A percentile compares a stretch with the other conserved stretches of the same genome.
phyloP scores from a whole-genome alignment of 1,284 basidiomycete genomes.

The Flammula alnicola region DNA sequence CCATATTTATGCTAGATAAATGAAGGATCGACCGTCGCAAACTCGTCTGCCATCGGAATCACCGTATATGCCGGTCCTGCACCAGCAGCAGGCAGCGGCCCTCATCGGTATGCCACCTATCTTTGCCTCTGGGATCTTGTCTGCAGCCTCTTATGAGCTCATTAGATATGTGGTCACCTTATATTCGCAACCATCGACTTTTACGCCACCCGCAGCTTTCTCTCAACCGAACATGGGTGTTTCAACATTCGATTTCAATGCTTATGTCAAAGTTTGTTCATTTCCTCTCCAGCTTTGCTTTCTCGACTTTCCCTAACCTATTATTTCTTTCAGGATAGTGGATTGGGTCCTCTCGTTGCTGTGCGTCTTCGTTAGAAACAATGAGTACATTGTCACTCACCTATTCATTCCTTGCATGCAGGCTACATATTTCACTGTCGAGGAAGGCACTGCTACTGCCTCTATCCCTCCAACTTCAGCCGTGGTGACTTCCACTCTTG shows the following conservation, averaged over 20 bases:
- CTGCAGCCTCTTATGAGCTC: neutral
- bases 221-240: constrained; percentile 52
- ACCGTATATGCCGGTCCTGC: constrained; percentile 78
- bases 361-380: constrained; percentile 38
- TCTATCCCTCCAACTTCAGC: constrained; percentile 61
- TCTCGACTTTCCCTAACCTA: neutral
- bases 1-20: neutral
- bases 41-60: constrained; percentile 54
- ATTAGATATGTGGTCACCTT: constrained; percentile 70
- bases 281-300: constrained; percentile 1
- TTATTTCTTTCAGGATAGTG: constrained; percentile 43
- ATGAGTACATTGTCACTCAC: constrained; percentile 26
- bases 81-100: constrained; percentile 67
- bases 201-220: constrained; percentile 65
- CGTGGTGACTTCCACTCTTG: constrained; percentile 66
- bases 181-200: constrained; percentile 63
- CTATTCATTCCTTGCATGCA: constrained; percentile 36
- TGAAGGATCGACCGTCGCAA: constrained; percentile 48
- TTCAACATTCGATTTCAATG: constrained; percentile 53
- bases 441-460: constrained; percentile 63
- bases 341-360: constrained; percentile 62
- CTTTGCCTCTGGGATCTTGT: neutral
- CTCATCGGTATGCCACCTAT: constrained; percentile 59
- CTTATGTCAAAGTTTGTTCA: constrained; percentile 54
- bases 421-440: constrained; percentile 79